A percentile compares a stretch with the other conserved stretches of the same genome.
These are phyloP conservation scores for Colletotrichum echinochloae DNA, from an alignment of 2,329 filamentous ascomycete genomes.

Conservation along the genomic window DNA sequence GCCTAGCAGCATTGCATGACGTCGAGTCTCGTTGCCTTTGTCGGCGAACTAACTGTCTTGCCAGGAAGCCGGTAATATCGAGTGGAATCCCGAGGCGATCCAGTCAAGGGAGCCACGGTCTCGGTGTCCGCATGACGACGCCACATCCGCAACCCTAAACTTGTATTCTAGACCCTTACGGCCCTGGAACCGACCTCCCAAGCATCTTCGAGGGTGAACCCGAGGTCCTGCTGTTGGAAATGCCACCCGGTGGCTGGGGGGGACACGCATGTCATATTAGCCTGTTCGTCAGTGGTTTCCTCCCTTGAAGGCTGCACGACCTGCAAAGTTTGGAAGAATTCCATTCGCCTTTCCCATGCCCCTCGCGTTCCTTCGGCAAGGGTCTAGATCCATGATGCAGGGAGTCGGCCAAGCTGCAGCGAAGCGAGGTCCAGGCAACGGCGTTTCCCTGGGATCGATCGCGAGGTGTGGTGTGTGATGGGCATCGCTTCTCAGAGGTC, in stretches of 20 bases:
- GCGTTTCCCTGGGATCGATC: background rate
- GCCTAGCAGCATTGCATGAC: background rate
- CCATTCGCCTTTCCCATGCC: slow-evolving; percentile 1
- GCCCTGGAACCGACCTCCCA: background rate
- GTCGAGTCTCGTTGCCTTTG: background rate
- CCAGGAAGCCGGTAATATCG: background rate
- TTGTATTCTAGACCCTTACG: background rate
- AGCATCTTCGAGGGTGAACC: background rate
- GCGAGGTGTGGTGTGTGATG: background rate
- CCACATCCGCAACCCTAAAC: slow-evolving; percentile 6
- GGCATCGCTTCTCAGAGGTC: background rate
- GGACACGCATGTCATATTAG: background rate
- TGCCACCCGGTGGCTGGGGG: slow-evolving; percentile 5
- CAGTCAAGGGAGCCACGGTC: background rate
- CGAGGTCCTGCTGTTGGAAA: background rate
- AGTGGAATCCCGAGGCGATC: background rate
- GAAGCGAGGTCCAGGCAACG: background rate
- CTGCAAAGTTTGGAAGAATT: background rate
- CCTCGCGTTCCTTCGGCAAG: slow-evolving; percentile 1
- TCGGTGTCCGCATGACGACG: background rate
- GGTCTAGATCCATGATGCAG: background rate
- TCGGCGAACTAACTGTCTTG: background rate
- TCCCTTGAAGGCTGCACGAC: slow-evolving; percentile 5
- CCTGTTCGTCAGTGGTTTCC: background rate
- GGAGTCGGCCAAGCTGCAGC: background rate